These are phyloP conservation scores for Torulaspora globosa DNA, from an alignment of 1,139 yeast genomes.

Conservation along the genomic window DNA sequence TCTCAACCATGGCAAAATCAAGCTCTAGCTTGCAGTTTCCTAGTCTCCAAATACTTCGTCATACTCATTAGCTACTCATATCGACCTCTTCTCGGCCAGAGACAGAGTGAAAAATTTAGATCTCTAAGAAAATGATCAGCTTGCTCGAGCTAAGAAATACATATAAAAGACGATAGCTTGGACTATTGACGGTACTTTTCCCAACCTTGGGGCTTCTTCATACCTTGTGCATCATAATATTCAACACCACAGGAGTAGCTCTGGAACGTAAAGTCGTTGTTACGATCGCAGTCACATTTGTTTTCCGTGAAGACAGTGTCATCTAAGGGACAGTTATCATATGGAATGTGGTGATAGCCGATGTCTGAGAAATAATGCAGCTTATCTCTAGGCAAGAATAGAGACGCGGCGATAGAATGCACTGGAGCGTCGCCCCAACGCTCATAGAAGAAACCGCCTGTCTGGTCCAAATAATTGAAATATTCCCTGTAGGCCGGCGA, in stretches of 20 bases:
- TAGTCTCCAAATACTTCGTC: background rate
- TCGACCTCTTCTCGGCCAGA: background rate
- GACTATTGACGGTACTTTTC: constrained; percentile 27
- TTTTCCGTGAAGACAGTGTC: constrained; percentile 45
- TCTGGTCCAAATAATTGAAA: constrained; percentile 65
- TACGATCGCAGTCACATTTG: constrained; percentile 63
- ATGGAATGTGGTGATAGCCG: constrained; percentile 54
- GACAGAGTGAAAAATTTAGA: constrained; percentile 1
- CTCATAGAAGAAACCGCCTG: constrained; percentile 87
- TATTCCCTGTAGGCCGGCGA: constrained; percentile 62
- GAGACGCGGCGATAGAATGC: constrained; percentile 77
- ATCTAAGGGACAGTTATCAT: constrained; percentile 64
- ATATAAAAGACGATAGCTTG: background rate
- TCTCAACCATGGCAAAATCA: constrained; percentile 2
- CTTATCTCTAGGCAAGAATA: constrained; percentile 60
- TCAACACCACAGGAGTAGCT: constrained; percentile 57
- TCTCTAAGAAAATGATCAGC: background rate
- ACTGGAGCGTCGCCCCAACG: constrained; percentile 95
- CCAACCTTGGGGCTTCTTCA: constrained; percentile 55
- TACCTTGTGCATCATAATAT: constrained; percentile 48
- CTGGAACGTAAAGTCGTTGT: constrained; percentile 63
- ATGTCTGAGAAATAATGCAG: constrained; percentile 76
- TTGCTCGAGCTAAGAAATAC: background rate
- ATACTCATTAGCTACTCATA: background rate
- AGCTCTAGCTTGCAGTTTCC: background rate